A percentile compares a stretch with the other conserved stretches of the same genome.
Conservation (phyloP, 805 yeast genomes). For the Starmerella cellae region DNA sequence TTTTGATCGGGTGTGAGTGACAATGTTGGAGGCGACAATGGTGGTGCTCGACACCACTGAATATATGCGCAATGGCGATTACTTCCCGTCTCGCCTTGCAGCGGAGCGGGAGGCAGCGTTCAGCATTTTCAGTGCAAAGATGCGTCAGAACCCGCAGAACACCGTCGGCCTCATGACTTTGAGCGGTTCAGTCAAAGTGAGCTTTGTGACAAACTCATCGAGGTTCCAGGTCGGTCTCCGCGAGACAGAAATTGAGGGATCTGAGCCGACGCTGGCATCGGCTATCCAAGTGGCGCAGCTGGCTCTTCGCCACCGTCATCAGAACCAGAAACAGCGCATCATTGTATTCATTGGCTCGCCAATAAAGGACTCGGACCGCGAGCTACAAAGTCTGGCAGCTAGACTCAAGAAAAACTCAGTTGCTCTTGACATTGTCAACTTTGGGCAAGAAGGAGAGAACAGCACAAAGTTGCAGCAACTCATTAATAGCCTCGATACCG, state of each 20-base stretch:
- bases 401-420: conserved; percentile 85
- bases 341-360: conserved; percentile 86
- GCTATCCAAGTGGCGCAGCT: conserved; percentile 88
- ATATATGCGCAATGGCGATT: conserved; percentile 92
- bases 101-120: conserved; percentile 89
- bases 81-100: conserved; percentile 70
- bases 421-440: conserved; percentile 78
- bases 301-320: conserved; percentile 92
- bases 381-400: conserved; percentile 72
- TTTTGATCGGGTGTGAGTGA: too few relatives aligned
- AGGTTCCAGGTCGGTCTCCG: conserved; percentile 73
- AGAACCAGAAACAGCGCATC: conserved; percentile 79
- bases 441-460: conserved; percentile 77
- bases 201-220: conserved; percentile 78
- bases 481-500: conserved; percentile 52
- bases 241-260: conserved; percentile 43
- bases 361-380: conserved; percentile 50
- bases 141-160: conserved; percentile 81
- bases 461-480: conserved; percentile 69
- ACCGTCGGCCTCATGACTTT: conserved; percentile 83
- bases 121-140: conserved; percentile 70
- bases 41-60: conserved; percentile 91
- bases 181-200: conserved; percentile 83
- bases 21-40: conserved; percentile 81
- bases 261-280: conserved; percentile 49